Percentiles rank a stretch among this genome's conserved stretches.
Conservation (phyloP, 768 basidiomycete genomes). For the Suillus sp. region DNA sequence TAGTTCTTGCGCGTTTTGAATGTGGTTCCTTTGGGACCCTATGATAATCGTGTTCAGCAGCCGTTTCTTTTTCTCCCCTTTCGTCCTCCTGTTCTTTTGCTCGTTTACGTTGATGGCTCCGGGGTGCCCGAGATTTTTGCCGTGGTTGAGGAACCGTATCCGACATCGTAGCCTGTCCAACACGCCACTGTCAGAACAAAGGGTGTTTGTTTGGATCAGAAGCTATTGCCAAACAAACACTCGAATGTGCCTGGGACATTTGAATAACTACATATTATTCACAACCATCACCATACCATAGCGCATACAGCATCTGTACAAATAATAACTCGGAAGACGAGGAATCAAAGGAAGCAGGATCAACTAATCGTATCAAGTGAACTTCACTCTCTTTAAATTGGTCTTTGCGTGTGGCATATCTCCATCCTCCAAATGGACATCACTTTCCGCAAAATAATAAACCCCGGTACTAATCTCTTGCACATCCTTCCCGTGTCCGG, state of each 20-base stretch:
- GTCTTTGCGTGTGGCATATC: background rate
- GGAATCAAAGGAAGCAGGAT: background rate
- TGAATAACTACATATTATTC: background rate
- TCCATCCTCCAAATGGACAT: background rate
- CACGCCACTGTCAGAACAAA: slow-evolving; percentile 1
- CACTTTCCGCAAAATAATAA: slow-evolving; percentile 18
- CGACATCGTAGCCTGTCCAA: background rate
- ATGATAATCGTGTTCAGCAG: background rate
- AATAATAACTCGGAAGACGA: background rate
- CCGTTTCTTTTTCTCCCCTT: slow-evolving; percentile 9
- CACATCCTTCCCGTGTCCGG: slow-evolving; percentile 22
- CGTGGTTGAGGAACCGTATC: background rate
- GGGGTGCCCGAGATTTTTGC: slow-evolving; percentile 9
- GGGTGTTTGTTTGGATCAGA: slow-evolving; percentile 31
- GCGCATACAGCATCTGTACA: background rate
- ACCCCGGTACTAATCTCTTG: slow-evolving; percentile 10
- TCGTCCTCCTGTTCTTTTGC: slow-evolving; percentile 8
- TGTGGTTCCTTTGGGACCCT: slow-evolving; percentile 18
- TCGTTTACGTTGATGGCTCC: slow-evolving; percentile 8
- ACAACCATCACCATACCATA: background rate
- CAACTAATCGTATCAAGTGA: slow-evolving; percentile 1
- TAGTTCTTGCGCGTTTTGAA: slow-evolving; percentile 23
- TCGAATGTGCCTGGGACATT: background rate
- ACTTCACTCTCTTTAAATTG: slow-evolving; percentile 17
- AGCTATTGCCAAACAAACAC: slow-evolving; percentile 27